Evolutionary conservation across 192 early-diverging fungal species (phyloP), one percentile per base, ranked within the genome.

Genomic region (Podila verticillata): DNA sequence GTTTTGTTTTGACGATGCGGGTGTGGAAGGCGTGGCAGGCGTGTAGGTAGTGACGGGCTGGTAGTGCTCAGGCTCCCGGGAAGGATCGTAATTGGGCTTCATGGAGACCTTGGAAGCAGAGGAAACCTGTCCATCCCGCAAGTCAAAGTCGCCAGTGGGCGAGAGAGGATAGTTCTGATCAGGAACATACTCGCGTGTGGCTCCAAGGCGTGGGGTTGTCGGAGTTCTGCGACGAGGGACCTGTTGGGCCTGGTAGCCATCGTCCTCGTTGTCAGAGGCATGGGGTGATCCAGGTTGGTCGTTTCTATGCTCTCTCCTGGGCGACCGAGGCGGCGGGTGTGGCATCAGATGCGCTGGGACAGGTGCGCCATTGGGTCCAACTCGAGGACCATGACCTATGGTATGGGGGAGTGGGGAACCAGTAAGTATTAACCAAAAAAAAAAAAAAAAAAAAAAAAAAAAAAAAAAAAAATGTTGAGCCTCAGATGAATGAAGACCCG

Each of bases 241-340:
- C 15, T 59, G 68, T 5, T 58, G 28, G 17, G 59, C 19, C 48
- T 62, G 73, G 12, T 54, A 48, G 0, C 48, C 7, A 7, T 80
- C 77, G 13, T 80, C 77, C 22, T 80, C 77, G 28, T 80, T 80
- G 48, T 80, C 77, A 2, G 77, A 80, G 1, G 48, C 65, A 22
- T 32, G 49, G 5, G 77, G 65, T 9, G 77, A 80, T 8, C 64
- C 60, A 51, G 75, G 2, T 17, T 8, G 67, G 24, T 80, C 77
- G 22, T 80, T 70, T 32, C 62, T 72, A 15, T 70, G 69, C 48
- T 80, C 77, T 68, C 77, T 72, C 56, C 77, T 61, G 9, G 77
- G 77, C 2, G 77, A 80, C 28, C 77, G 69, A 39, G 77, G 77
- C 5, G 77, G 77, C 20, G 62, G 62, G 31, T 68, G 70, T 3